Base-by-base conservation (phyloP, 2,329 filamentous ascomycete species). In the Aspergillus texensis region DNA sequence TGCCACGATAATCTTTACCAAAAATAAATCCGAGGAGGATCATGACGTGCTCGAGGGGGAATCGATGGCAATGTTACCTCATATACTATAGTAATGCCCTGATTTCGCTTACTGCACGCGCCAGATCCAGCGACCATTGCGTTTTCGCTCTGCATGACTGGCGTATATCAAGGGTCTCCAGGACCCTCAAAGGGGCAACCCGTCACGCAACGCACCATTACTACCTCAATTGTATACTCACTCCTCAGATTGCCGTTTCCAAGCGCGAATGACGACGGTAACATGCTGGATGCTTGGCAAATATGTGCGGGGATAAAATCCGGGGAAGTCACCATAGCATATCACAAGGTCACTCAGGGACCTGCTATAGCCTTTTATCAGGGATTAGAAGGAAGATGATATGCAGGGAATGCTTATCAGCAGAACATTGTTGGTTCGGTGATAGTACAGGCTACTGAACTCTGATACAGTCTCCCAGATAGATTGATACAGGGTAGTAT, bases 21-120 rank as follows among this genome's bases (percentile, higher is more conserved):
- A 53, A 43, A 60, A 52, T 43, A 28, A 39, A 34, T 16, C 32
- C 24, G 43, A 34, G 43, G 34, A 39, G 50, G 12, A 58, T 60
- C 57, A 65, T 65, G 65, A 67, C 62, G 62, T 65, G 65, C 60
- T 62, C 21, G 55, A 58, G 43, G 58, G 28, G 53, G 21, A 43
- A 59, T 58, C 57, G 58, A 57, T 60, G 61, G 16, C 39, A 57
- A 57, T 45, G 46, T 53, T 36, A 61, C 54, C 39, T 53, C 28
- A 56, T 57, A 28, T 28, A 45, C n/a, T 21, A 45, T 14, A 12
- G 36, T 50, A 34, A 65, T 32, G 30, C 54, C 57, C 57, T 64
- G 64, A 60, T 62, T 62, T 21, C 52, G 54, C 32, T 36, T 30
- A 16, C 32, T 50, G 36, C 30, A 56, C 16, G 50, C 58, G 50